Conservation (phyloP, 306 rosid genomes). For the Chamaecrista fasciculata region DNA sequence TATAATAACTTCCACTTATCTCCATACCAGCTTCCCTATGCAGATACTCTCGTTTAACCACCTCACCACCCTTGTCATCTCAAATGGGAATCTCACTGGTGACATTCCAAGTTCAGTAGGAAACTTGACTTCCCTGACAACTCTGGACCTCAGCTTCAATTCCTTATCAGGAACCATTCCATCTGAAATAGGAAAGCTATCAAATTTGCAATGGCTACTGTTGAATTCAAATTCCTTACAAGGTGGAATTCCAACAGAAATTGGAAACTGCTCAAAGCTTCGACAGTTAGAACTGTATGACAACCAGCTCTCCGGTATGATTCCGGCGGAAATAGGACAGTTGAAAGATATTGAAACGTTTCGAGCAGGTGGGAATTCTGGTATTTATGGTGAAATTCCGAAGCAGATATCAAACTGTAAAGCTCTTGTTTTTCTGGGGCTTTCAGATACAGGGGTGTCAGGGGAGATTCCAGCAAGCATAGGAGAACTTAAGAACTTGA, state of each 20-base stretch:
- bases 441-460: slow-evolving; percentile 75
- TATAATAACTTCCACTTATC: slow-evolving; percentile 52
- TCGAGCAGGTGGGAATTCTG: slow-evolving; percentile 84
- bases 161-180: slow-evolving; percentile 77
- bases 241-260: slow-evolving; percentile 63
- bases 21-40: slow-evolving; percentile 61
- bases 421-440: slow-evolving; percentile 65
- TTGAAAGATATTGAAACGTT: slow-evolving; percentile 50
- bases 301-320: slow-evolving; percentile 71
- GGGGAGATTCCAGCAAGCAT: slow-evolving; percentile 74
- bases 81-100: slow-evolving; percentile 82
- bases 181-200: slow-evolving; percentile 53
- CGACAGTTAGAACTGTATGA: slow-evolving; percentile 66
- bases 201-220: slow-evolving; percentile 44
- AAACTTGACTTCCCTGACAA: slow-evolving; percentile 66
- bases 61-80: slow-evolving; percentile 63
- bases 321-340: slow-evolving; percentile 72
- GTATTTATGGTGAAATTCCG: slow-evolving; percentile 78
- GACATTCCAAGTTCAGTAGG: slow-evolving; percentile 62
- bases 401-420: slow-evolving; percentile 73
- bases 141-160: slow-evolving; percentile 82
- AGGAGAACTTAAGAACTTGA: slow-evolving; percentile 70
- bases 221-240: slow-evolving; percentile 70
- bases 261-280: slow-evolving; percentile 82
- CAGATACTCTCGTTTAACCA: slow-evolving; percentile 57